Percentiles rank a stretch among this genome's conserved stretches.
Evolutionary conservation across 2,329 filamentous ascomycete species (phyloP).

Genomic region (Trichoderma brevicompactum): DNA sequence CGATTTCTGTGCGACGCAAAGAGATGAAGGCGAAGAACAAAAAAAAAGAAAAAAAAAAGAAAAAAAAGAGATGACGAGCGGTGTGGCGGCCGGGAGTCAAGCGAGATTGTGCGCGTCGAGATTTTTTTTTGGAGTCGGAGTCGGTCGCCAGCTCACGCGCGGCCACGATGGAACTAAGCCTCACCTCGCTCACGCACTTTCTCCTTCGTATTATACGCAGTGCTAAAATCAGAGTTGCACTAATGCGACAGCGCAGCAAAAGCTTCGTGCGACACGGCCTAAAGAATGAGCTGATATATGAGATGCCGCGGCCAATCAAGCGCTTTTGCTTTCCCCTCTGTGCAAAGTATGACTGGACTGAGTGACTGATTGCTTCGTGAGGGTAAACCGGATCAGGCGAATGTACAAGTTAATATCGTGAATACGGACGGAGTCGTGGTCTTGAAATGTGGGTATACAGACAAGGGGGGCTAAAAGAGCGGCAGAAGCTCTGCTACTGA

Average conservation of each 20-base stretch:
- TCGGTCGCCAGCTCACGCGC: conserved; percentile 8
- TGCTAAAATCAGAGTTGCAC: not conserved
- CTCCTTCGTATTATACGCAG: not conserved
- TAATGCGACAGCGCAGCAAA: not conserved
- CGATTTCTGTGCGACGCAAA: not conserved
- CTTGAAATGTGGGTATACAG: not conserved
- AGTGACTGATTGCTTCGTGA: not conserved
- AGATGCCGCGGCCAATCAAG: conserved; percentile 3
- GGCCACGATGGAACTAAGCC: conserved; percentile 1
- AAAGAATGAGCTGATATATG: conserved; percentile 2
- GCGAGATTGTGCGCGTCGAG: conserved; percentile 26
- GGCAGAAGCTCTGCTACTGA: conserved; percentile 19
- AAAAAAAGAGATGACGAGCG: not conserved
- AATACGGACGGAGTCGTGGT: not conserved
- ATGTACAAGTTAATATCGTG: conserved; percentile 13
- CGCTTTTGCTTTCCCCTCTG: not conserved
- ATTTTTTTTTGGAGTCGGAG: not conserved
- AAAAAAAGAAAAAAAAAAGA: no score
- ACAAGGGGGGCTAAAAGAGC: conserved; percentile 3
- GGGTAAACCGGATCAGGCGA: not conserved
- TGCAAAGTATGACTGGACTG: not conserved
- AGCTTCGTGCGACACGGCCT: conserved; percentile 1
- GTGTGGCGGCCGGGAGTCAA: conserved; percentile 20
- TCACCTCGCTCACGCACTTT: not conserved
- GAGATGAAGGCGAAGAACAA: not conserved